Evolutionary conservation across 2,329 filamentous ascomycete species (phyloP).

Genomic region (Elsinoe australis): DNA sequence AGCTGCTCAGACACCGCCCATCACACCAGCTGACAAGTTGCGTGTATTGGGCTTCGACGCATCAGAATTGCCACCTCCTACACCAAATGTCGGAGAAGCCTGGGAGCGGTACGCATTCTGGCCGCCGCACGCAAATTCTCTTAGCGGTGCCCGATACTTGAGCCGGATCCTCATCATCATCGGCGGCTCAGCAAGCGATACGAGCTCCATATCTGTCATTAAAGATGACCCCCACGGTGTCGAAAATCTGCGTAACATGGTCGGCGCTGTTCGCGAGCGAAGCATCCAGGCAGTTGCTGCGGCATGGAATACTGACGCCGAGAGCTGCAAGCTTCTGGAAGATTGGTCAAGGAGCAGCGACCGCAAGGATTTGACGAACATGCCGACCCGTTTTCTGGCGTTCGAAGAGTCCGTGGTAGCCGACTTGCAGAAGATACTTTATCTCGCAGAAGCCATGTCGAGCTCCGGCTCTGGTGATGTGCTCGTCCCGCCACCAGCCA

Average conservation of each 20-base stretch:
- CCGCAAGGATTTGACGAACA: conserved; percentile 76
- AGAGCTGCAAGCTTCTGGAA: conserved; percentile 85
- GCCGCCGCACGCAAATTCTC: conserved; percentile 84
- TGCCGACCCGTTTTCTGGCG: conserved; percentile 77
- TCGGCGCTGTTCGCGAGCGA: conserved; percentile 72
- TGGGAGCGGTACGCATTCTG: conserved; percentile 97
- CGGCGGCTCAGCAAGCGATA: conserved; percentile 78
- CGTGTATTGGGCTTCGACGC: conserved; percentile 69
- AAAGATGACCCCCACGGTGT: conserved; percentile 48
- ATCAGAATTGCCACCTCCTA: conserved; percentile 68
- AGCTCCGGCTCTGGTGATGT: conserved; percentile 69
- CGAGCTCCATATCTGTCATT: conserved; percentile 66
- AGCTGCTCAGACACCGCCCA: conserved; percentile 38
- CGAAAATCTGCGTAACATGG: conserved; percentile 67
- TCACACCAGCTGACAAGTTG: conserved; percentile 55
- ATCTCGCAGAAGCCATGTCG: conserved; percentile 75
- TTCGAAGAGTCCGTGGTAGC: conserved; percentile 76
- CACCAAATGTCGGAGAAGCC: conserved; percentile 63
- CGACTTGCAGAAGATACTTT: conserved; percentile 92
- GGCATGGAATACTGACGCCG: conserved; percentile 88
- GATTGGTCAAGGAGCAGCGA: conserved; percentile 85
- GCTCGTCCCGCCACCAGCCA: conserved; percentile 74
- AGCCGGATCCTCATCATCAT: conserved; percentile 73
- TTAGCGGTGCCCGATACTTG: conserved; percentile 87
- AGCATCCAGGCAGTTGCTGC: conserved; percentile 78